A percentile compares a stretch with the other conserved stretches of the same genome.
Conservation (phyloP, 352 stramenopile genomes). For the Pythium myriotylum region DNA sequence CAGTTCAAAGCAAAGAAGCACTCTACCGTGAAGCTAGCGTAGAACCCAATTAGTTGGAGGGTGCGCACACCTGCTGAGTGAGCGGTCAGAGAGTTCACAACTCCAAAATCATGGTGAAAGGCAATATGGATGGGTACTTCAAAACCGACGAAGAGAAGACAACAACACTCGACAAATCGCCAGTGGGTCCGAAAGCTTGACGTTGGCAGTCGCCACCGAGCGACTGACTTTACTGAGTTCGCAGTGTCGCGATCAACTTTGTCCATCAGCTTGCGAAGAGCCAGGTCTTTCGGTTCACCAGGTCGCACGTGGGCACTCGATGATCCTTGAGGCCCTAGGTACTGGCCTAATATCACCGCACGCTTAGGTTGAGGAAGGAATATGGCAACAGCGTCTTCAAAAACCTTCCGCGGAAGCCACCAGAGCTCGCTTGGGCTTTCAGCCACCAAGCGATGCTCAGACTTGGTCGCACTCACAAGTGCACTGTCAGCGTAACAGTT, state of each 20-base stretch:
- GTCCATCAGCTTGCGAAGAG: constrained; percentile 24
- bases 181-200: constrained; percentile 20
- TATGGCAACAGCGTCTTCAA: constrained; percentile 12
- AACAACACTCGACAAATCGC: not conserved
- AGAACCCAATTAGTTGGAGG: constrained; percentile 22
- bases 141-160: constrained; percentile 15
- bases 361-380: constrained; percentile 20
- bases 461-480: constrained; percentile 1
- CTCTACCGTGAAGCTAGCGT: constrained; percentile 31
- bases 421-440: constrained; percentile 33
- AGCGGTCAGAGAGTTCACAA: not conserved
- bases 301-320: not conserved
- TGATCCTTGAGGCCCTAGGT: not conserved
- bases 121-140: constrained; percentile 28
- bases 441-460: constrained; percentile 22
- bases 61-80: not conserved
- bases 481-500: constrained; percentile 23
- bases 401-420: constrained; percentile 24
- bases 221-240: constrained; percentile 29
- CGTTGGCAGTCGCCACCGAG: constrained; percentile 15
- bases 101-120: constrained; percentile 27
- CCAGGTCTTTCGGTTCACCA: constrained; percentile 15
- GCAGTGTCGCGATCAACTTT: constrained; percentile 23
- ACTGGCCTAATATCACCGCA: not conserved
- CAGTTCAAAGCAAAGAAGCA: constrained; percentile 56